Evolutionary conservation across 176 grass and related monocot genomes (phyloP).

Genomic region (Musa troglodytarum): DNA sequence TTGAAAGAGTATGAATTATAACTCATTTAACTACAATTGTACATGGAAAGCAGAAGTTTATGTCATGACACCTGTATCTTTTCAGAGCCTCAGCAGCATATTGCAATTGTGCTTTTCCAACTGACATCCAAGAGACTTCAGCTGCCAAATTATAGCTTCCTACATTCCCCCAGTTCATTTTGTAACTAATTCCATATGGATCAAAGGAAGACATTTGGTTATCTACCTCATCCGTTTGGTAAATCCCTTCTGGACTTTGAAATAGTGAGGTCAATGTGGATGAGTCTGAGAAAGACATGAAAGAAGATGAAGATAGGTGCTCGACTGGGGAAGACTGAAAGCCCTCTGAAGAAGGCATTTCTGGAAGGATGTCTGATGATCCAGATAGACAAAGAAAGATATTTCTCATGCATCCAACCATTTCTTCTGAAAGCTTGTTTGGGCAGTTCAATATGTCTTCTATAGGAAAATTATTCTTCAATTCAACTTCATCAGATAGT

Average conservation of each 20-base stretch:
- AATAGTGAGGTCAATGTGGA: constrained; percentile 47
- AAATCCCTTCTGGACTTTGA: constrained; percentile 44
- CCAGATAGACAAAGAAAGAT: constrained; percentile 84
- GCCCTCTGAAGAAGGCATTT: constrained; percentile 37
- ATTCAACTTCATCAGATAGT: constrained; percentile 25
- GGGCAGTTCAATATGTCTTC: constrained; percentile 51
- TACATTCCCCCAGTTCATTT: constrained; percentile 51
- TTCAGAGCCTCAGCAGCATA: constrained; percentile 83
- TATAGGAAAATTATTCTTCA: constrained; percentile 50
- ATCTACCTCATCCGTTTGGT: constrained; percentile 26
- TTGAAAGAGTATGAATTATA: too few relatives aligned
- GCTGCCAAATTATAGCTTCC: constrained; percentile 53
- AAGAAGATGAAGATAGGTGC: constrained; percentile 52
- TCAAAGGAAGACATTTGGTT: constrained; percentile 45
- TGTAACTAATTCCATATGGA: constrained; percentile 66
- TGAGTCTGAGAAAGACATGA: constrained; percentile 63
- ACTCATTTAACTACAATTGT: too few relatives aligned
- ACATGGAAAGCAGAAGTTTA: neutral
- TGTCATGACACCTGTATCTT: constrained; percentile 74
- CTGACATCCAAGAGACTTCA: constrained; percentile 97
- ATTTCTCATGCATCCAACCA: constrained; percentile 99
- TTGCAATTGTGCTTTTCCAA: constrained; percentile 87
- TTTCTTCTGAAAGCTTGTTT: constrained; percentile 93
- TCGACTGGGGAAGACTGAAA: constrained; percentile 56
- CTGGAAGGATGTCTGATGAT: constrained; percentile 47